phyloP scores from a whole-genome alignment of 768 basidiomycete genomes.

The Melanogaster broomeanus region DNA sequence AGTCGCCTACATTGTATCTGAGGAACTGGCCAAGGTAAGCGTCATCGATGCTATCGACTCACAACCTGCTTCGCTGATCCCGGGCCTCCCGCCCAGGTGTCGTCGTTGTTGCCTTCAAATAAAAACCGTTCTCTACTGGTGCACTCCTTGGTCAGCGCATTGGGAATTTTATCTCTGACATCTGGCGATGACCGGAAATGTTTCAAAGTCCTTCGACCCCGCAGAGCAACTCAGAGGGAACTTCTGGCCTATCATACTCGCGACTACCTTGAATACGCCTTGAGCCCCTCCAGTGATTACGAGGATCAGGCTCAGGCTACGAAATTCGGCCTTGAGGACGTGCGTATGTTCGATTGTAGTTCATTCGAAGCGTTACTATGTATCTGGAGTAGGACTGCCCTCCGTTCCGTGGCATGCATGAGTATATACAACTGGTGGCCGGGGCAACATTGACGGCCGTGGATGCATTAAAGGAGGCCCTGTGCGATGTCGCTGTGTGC shows the following conservation, averaged over 20 bases:
- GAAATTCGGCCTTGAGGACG: slow-evolving; percentile 65
- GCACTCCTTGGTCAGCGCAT: slow-evolving; percentile 58
- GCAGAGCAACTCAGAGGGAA: slow-evolving; percentile 54
- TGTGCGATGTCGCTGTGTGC: slow-evolving; percentile 66
- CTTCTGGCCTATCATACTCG: slow-evolving; percentile 68
- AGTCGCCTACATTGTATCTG: slow-evolving; percentile 56
- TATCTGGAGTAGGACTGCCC: slow-evolving; percentile 71
- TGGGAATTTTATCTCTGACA: slow-evolving; percentile 46
- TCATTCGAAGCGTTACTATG: background rate
- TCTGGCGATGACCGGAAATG: slow-evolving; percentile 20
- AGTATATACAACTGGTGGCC: slow-evolving; percentile 72
- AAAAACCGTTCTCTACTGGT: slow-evolving; percentile 63
- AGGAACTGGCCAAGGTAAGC: slow-evolving; percentile 55
- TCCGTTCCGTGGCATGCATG: slow-evolving; percentile 63
- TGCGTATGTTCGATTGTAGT: slow-evolving; percentile 24
- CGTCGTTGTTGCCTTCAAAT: slow-evolving; percentile 70
- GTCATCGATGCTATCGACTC: background rate
- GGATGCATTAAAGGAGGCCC: slow-evolving; percentile 49
- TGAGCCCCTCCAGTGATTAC: slow-evolving; percentile 36
- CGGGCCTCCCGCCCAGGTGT: slow-evolving; percentile 31
- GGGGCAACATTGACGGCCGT: slow-evolving; percentile 81
- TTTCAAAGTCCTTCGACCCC: slow-evolving; percentile 52
- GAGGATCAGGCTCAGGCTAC: slow-evolving; percentile 17
- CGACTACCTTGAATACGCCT: slow-evolving; percentile 67
- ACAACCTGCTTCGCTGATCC: slow-evolving; percentile 1